Conservation (phyloP, 345 rosid genomes). For the Aquilaria yunnanensis region DNA sequence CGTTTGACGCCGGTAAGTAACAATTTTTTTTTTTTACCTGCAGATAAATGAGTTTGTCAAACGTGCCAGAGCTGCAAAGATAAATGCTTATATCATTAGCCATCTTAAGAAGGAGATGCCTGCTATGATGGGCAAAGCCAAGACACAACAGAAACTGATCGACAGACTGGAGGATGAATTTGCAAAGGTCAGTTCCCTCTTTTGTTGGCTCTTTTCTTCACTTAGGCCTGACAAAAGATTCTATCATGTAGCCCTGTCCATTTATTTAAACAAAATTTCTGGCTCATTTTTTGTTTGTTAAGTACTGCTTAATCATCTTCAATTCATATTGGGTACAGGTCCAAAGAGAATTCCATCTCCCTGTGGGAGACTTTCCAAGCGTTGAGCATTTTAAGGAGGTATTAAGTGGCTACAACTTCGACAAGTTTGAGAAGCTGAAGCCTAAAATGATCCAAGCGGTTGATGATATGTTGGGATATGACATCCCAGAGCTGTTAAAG, state of each 20-base stretch:
- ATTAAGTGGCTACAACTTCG: conserved; percentile 69
- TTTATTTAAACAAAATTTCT: too few species aligned
- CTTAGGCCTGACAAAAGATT: too few species aligned
- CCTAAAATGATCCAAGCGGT: conserved; percentile 87
- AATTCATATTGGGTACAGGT: conserved; percentile 36
- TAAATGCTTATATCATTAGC: conserved; percentile 82
- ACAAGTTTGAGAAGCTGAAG: conserved; percentile 84
- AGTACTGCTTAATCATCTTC: too few species aligned
- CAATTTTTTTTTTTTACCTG: neutral
- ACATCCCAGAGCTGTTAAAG: conserved; percentile 82
- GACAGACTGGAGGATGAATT: conserved; percentile 77
- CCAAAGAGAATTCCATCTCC: conserved; percentile 80
- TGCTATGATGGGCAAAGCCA: conserved; percentile 85
- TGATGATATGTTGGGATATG: conserved; percentile 91
- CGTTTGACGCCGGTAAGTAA: too few species aligned
- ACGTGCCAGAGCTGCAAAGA: conserved; percentile 94
- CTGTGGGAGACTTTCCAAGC: conserved; percentile 87
- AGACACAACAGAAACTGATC: conserved; percentile 72
- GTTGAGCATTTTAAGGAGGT: conserved; percentile 73
- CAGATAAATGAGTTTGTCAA: conserved; percentile 96
- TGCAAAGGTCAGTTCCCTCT: conserved; percentile 45
- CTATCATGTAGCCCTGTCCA: too few species aligned
- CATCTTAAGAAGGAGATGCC: conserved; percentile 97
- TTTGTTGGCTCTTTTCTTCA: too few species aligned
- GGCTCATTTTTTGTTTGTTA: too few species aligned